Evolutionary conservation across 2,329 filamentous ascomycete species (phyloP).

Genomic region (Fonsecaea pedrosoi): DNA sequence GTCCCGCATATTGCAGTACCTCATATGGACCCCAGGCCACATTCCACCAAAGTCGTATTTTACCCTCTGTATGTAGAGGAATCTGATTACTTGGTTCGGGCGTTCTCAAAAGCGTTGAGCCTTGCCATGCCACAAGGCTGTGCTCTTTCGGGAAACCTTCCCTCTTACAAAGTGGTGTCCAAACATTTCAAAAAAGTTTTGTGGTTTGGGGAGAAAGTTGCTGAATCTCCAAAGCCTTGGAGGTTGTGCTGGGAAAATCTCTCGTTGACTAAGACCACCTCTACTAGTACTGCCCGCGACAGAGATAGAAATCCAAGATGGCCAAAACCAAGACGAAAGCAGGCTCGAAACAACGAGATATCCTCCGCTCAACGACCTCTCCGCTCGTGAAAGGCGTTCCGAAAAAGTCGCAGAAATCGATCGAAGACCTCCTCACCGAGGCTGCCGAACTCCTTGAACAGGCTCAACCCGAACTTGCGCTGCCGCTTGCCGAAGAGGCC

Average conservation of each 20-base stretch:
- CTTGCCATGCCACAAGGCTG: background rate
- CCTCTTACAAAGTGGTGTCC: background rate
- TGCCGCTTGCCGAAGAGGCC: slow-evolving; percentile 61
- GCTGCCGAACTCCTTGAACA: slow-evolving; percentile 65
- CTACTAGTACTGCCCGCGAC: background rate
- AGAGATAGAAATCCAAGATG: slow-evolving; percentile 14
- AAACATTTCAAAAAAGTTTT: background rate
- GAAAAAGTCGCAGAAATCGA: slow-evolving; percentile 56
- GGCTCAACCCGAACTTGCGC: slow-evolving; percentile 63
- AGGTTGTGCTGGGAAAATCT: background rate
- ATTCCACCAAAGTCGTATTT: background rate
- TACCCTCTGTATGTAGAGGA: background rate
- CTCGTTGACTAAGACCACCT: background rate
- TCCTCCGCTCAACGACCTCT: slow-evolving; percentile 30
- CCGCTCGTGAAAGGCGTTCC: slow-evolving; percentile 51
- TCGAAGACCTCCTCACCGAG: slow-evolving; percentile 63
- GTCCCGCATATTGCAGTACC: background rate
- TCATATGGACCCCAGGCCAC: background rate
- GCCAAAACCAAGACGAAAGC: slow-evolving; percentile 33
- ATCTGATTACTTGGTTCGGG: background rate
- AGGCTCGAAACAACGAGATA: slow-evolving; percentile 28
- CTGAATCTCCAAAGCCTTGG: background rate
- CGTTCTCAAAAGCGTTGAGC: background rate
- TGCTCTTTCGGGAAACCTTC: background rate
- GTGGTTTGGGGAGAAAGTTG: background rate